Conservation (phyloP, 2,329 filamentous ascomycete genomes). For the Fusarium incarnatum region DNA sequence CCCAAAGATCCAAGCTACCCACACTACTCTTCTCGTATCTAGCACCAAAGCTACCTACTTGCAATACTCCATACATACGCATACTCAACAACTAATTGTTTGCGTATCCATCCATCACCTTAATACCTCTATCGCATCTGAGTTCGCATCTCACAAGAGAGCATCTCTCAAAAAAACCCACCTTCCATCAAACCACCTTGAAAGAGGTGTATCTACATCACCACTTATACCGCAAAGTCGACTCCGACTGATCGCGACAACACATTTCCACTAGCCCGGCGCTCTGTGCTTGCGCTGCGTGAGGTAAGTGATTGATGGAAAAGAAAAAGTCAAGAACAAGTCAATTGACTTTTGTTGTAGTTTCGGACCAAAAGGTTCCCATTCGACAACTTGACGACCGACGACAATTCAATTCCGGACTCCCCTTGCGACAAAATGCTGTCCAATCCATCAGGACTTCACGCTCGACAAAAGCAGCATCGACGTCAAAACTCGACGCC, state of each 20-base stretch:
- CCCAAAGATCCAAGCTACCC: constrained; percentile 36
- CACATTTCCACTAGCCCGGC: constrained; percentile 71
- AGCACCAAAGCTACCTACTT: constrained; percentile 29
- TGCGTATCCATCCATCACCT: constrained; percentile 20
- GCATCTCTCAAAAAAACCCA: constrained; percentile 30
- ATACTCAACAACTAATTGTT: neutral
- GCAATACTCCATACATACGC: constrained; percentile 20
- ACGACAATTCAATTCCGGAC: constrained; percentile 71
- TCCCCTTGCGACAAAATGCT: constrained; percentile 79
- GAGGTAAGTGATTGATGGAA: constrained; percentile 67
- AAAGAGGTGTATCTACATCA: constrained; percentile 47
- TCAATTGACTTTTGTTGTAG: constrained; percentile 41
- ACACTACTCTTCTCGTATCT: constrained; percentile 40
- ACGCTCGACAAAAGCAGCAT: constrained; percentile 69
- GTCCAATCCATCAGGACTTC: constrained; percentile 80
- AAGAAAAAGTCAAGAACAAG: neutral
- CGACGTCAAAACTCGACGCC: constrained; percentile 90
- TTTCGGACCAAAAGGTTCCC: constrained; percentile 63
- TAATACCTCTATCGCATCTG: constrained; percentile 27
- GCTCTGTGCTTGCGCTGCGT: constrained; percentile 85
- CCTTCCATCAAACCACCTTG: constrained; percentile 47
- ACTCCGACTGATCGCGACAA: constrained; percentile 62
- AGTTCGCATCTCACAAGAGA: constrained; percentile 26
- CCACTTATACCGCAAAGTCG: constrained; percentile 52
- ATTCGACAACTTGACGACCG: constrained; percentile 63